A percentile compares a stretch with the other conserved stretches of the same genome.
These are phyloP conservation scores for Hortaea werneckii DNA, from an alignment of 2,329 filamentous ascomycete species.

Conservation along the genomic window DNA sequence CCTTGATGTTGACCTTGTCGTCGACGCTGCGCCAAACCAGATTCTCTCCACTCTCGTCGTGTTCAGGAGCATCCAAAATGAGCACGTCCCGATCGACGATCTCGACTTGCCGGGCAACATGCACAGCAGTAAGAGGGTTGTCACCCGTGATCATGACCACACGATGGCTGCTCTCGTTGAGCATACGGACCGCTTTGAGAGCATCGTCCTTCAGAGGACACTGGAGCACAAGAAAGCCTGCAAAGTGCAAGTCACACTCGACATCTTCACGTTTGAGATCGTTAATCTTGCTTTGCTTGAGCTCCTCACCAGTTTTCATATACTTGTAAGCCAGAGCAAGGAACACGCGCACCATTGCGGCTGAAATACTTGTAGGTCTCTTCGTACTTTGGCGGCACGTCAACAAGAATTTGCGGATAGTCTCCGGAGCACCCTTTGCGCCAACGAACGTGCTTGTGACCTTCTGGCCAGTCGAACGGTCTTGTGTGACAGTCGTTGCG, in stretches of 20 bases:
- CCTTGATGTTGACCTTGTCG: slow-evolving; percentile 74
- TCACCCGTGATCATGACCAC: slow-evolving; percentile 99
- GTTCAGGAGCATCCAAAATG: slow-evolving; percentile 88
- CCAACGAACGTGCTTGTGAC: slow-evolving; percentile 79
- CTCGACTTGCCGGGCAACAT: slow-evolving; percentile 90
- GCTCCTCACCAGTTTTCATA: slow-evolving; percentile 68
- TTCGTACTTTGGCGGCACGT: slow-evolving; percentile 79
- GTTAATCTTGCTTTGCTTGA: slow-evolving; percentile 78
- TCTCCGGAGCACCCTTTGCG: slow-evolving; percentile 96
- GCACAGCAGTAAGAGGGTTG: slow-evolving; percentile 90
- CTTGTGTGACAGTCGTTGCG: slow-evolving; percentile 65
- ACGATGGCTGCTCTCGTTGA: slow-evolving; percentile 97
- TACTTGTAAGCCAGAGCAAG: slow-evolving; percentile 89
- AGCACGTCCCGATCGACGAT: slow-evolving; percentile 94
- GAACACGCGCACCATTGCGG: slow-evolving; percentile 90
- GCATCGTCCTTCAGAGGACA: slow-evolving; percentile 95
- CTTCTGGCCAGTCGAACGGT: slow-evolving; percentile 64
- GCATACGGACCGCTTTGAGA: slow-evolving; percentile 85
- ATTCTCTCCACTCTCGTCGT: slow-evolving; percentile 68
- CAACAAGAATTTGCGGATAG: slow-evolving; percentile 87
- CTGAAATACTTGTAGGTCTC: slow-evolving; percentile 99
- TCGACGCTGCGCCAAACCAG: slow-evolving; percentile 94
- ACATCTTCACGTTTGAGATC: slow-evolving; percentile 89
- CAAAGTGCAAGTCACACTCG: slow-evolving; percentile 74
- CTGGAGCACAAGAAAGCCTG: slow-evolving; percentile 89